Percentiles rank a stretch among this genome's conserved stretches.
Conservation (phyloP, 2,329 filamentous ascomycete species). For the Colletotrichum sp. region DNA sequence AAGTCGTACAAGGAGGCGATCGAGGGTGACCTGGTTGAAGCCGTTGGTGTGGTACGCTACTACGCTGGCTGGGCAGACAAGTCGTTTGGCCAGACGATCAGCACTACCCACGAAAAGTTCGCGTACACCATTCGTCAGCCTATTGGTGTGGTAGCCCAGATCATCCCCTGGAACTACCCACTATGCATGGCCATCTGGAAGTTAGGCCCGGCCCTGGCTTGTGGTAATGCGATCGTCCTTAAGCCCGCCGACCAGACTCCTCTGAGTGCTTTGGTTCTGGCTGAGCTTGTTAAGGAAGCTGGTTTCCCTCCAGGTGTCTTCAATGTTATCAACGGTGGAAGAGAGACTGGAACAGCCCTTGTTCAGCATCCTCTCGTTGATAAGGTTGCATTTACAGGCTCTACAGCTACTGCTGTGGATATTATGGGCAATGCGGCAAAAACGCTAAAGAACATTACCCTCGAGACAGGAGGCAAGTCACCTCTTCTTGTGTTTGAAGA, state of each 20-base stretch:
- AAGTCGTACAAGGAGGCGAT: slow-evolving; percentile 72
- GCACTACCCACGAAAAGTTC: slow-evolving; percentile 71
- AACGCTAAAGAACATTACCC: slow-evolving; percentile 69
- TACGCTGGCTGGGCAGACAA: slow-evolving; percentile 84
- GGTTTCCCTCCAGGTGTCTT: slow-evolving; percentile 81
- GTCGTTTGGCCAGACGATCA: slow-evolving; percentile 77
- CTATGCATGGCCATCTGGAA: background rate
- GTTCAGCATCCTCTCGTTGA: slow-evolving; percentile 73
- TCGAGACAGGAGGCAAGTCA: slow-evolving; percentile 72
- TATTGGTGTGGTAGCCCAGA: slow-evolving; percentile 65
- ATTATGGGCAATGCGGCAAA: slow-evolving; percentile 77
- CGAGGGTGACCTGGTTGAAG: slow-evolving; percentile 64
- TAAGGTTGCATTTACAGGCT: slow-evolving; percentile 82
- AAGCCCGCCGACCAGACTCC: background rate
- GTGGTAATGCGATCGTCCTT: background rate
- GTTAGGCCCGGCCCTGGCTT: slow-evolving; percentile 40
- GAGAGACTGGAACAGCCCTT: slow-evolving; percentile 71
- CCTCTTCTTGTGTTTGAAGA: slow-evolving; percentile 69
- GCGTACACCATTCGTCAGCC: slow-evolving; percentile 79
- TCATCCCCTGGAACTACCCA: background rate
- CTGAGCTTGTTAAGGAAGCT: slow-evolving; percentile 74
- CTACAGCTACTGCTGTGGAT: slow-evolving; percentile 71
- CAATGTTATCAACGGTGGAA: slow-evolving; percentile 77
- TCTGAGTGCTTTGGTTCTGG: slow-evolving; percentile 40
- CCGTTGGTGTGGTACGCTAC: slow-evolving; percentile 63